Percentiles rank a stretch among this genome's conserved stretches.
phyloP scores from a whole-genome alignment of 768 basidiomycete genomes.

The Mycena filopes region DNA sequence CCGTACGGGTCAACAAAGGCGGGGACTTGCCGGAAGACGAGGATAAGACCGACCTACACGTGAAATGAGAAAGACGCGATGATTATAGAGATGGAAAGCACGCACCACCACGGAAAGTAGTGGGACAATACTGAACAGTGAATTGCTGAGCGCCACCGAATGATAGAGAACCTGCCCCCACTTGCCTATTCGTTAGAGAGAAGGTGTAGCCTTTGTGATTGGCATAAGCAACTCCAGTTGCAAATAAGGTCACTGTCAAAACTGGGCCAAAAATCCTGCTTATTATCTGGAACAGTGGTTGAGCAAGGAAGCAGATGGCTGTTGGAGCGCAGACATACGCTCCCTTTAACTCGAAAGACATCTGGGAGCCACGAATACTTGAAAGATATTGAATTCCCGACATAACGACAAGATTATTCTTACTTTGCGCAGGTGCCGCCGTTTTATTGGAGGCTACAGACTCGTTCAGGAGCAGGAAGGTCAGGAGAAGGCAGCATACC shows the following conservation, averaged over 20 bases:
- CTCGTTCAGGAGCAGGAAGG: background rate
- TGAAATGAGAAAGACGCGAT: constrained; percentile 1
- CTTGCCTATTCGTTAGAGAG: constrained; percentile 80
- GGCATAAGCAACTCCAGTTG: constrained; percentile 68
- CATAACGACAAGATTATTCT: background rate
- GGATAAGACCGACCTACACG: constrained; percentile 82
- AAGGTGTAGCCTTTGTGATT: constrained; percentile 67
- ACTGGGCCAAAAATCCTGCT: constrained; percentile 82
- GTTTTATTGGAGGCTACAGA: constrained; percentile 55
- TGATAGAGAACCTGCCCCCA: no score
- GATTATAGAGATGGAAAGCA: constrained; percentile 20
- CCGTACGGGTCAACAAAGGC: background rate
- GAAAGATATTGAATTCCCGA: constrained; percentile 2
- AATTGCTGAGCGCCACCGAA: no score
- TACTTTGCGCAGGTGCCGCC: constrained; percentile 65
- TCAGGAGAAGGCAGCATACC: background rate
- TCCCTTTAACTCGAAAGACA: constrained; percentile 85
- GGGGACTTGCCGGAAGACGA: constrained; percentile 80
- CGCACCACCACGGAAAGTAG: constrained; percentile 90
- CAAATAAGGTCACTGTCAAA: constrained; percentile 82
- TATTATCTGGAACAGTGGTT: constrained; percentile 63
- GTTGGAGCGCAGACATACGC: constrained; percentile 58
- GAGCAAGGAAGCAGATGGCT: constrained; percentile 24
- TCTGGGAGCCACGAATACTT: constrained; percentile 93
- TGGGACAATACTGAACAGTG: constrained; percentile 87